Evolutionary conservation across 805 yeast genomes (phyloP).

Genomic region (Clavispora santaluciae): DNA sequence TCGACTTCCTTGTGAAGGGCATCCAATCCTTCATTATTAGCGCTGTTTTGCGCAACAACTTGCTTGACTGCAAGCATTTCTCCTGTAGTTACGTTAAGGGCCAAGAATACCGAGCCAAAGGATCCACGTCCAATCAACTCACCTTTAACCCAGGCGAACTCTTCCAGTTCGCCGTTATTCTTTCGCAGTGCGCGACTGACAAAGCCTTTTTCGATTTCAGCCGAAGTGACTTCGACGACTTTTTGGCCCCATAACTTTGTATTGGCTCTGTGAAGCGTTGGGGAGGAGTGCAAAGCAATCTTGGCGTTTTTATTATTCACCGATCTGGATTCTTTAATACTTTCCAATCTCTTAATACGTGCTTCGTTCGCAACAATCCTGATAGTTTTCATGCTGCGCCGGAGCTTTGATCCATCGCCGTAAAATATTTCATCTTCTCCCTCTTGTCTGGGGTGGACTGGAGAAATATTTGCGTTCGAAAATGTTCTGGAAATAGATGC

Average conservation of each 20-base stretch:
- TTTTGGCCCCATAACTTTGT: conserved; percentile 98
- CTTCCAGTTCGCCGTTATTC: conserved; percentile 62
- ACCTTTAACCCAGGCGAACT: conserved; percentile 97
- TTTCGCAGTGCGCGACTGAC: conserved; percentile 57
- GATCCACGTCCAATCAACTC: conserved; percentile 95
- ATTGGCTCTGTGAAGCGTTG: conserved; percentile 55
- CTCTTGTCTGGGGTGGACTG: conserved; percentile 22
- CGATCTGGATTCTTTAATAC: conserved; percentile 7
- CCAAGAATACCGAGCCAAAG: conserved; percentile 89
- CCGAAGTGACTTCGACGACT: conserved; percentile 84
- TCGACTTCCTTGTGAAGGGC: conserved; percentile 89
- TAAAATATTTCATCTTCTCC: conserved; percentile 33
- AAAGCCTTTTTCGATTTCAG: conserved; percentile 56
- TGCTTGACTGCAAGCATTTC: conserved; percentile 99
- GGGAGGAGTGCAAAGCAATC: not conserved
- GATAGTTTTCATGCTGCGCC: conserved; percentile 80
- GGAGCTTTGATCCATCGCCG: conserved; percentile 37
- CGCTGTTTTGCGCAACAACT: conserved; percentile 46
- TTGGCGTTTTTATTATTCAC: not conserved
- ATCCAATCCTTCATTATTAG: conserved; percentile 55
- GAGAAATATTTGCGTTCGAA: conserved; percentile 39
- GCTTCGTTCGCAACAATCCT: conserved; percentile 94
- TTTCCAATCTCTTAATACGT: conserved; percentile 30
- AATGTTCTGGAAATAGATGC: conserved; percentile 37
- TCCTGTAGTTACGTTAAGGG: conserved; percentile 91